phyloP scores from a whole-genome alignment of 1,139 yeast genomes.

The Hyphopichia buzzinii region DNA sequence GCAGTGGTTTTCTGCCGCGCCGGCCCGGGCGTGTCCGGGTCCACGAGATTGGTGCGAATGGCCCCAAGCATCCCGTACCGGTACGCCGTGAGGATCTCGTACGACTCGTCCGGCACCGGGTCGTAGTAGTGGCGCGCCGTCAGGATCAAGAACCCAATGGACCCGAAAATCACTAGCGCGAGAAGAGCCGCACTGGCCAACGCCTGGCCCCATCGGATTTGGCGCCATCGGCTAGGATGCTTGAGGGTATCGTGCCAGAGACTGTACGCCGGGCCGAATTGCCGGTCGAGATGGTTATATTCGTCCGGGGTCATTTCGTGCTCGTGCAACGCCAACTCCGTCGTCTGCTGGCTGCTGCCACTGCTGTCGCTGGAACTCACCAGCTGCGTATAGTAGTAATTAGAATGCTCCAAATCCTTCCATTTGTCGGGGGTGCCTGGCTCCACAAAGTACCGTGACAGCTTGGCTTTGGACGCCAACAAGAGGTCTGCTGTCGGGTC shows the following conservation, averaged over 20 bases:
- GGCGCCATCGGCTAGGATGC: neutral
- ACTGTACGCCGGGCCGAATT: neutral
- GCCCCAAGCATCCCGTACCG: constrained; percentile 22
- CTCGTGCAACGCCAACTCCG: neutral
- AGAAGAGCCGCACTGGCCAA: constrained; percentile 11
- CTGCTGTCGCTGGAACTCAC: too few relatives aligned
- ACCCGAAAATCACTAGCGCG: constrained; percentile 13
- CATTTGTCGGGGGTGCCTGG: neutral
- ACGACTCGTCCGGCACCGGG: constrained; percentile 11
- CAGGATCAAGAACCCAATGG: constrained; percentile 13
- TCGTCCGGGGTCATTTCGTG: neutral
- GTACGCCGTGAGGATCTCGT: constrained; percentile 16
- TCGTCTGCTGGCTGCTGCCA: neutral
- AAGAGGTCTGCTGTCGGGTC: neutral
- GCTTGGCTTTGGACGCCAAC: too few relatives aligned
- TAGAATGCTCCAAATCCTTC: neutral
- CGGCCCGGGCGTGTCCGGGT: constrained; percentile 26
- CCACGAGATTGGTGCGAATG: constrained; percentile 22
- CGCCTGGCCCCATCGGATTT: constrained; percentile 7
- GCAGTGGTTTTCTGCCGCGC: constrained; percentile 10
- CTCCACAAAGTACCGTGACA: neutral
- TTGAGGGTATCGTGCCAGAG: neutral
- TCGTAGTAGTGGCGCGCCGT: constrained; percentile 8
- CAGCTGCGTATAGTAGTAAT: neutral
- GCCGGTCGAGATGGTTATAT: neutral